Percentiles rank a stretch among this genome's conserved stretches.
These are phyloP conservation scores for Ceriops zippeliana DNA, from an alignment of 345 rosid species.

Conservation along the genomic window DNA sequence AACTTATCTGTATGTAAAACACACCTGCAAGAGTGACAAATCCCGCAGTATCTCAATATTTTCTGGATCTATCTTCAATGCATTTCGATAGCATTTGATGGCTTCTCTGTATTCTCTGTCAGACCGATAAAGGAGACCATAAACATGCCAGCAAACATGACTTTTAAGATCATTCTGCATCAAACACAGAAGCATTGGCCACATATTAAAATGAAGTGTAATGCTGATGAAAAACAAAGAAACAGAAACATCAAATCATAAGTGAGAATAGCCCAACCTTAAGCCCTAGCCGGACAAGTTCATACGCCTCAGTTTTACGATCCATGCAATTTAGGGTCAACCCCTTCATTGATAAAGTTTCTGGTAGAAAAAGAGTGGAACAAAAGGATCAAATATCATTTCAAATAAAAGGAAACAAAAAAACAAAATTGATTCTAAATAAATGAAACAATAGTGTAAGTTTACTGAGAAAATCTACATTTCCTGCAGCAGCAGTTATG, in stretches of 20 bases:
- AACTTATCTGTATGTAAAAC: not conserved
- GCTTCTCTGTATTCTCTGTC: slow-evolving; percentile 99
- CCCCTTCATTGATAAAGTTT: slow-evolving; percentile 98
- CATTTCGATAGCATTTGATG: slow-evolving; percentile 95
- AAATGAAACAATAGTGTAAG: not conserved
- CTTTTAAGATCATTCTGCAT: slow-evolving; percentile 97
- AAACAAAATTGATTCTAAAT: not conserved
- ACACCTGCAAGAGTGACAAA: slow-evolving; percentile 92
- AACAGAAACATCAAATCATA: not conserved
- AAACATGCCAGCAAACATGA: slow-evolving; percentile 99
- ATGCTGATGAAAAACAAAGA: not conserved
- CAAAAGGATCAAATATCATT: not conserved
- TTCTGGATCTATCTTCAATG: slow-evolving; percentile 91
- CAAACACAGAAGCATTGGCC: slow-evolving; percentile 19
- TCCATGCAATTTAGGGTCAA: slow-evolving; percentile 97
- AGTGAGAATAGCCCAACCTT: slow-evolving; percentile 53
- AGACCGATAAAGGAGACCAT: slow-evolving; percentile 95
- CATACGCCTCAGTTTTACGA: slow-evolving; percentile 96
- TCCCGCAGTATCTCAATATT: slow-evolving; percentile 96
- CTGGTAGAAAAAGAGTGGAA: slow-evolving; percentile 34
- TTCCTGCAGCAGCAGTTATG: not conserved
- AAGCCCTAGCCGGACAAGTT: slow-evolving; percentile 88
- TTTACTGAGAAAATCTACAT: not conserved
- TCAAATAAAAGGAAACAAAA: not conserved
- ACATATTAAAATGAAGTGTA: slow-evolving; percentile 2